Evolutionary conservation across 352 stramenopile species (phyloP), one percentile per base, ranked within the genome.

Genomic region (Phytopythium litorale): DNA sequence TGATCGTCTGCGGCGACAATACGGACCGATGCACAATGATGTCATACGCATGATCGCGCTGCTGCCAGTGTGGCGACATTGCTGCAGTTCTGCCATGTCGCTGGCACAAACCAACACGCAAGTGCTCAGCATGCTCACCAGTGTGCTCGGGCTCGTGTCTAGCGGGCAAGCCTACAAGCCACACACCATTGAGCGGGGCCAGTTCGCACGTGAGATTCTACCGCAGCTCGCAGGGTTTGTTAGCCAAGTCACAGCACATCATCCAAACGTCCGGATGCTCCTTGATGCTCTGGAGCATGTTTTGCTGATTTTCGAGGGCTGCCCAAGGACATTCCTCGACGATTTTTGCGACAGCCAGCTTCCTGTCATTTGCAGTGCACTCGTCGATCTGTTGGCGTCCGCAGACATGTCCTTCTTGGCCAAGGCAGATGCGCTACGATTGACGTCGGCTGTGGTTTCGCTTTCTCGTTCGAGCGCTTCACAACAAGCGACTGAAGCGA

Each of bases 361-460:
- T 50, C 57, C 65, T 7, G 72, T 81, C 23, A 74, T 91, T 30
- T 71, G 70, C 32, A 37, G 66, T 57, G 64, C 66, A 2, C 50
- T 79, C 11, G 51, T 87, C 23, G 25, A 54, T 4, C 50, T 89
- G 23, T 64, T 92, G 7, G 74, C 65, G 11, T 65, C 71, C 6
- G 63, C 67, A 19, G 71, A 68, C 8, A 65, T 66, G 15, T 82
- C 71, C 21, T 87, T 87, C 52, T 69, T 88, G 32, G 75, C 83
- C 7, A 94, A 94, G 62, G 67, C 67, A 25, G 79, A 87, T 16
- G 70, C 73, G 21, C 66, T 94, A 16, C 65, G 68, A 1, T 67
- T 89, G 21, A 25, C 92, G 2, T 62, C 70, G 32, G 63, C 63
- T 4, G 53, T 88, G 19, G 70, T 62, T 18, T 66, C 68, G 28